Base-by-base conservation (phyloP, 2,329 filamentous ascomycete genomes). In the Colletotrichum abscissum region DNA sequence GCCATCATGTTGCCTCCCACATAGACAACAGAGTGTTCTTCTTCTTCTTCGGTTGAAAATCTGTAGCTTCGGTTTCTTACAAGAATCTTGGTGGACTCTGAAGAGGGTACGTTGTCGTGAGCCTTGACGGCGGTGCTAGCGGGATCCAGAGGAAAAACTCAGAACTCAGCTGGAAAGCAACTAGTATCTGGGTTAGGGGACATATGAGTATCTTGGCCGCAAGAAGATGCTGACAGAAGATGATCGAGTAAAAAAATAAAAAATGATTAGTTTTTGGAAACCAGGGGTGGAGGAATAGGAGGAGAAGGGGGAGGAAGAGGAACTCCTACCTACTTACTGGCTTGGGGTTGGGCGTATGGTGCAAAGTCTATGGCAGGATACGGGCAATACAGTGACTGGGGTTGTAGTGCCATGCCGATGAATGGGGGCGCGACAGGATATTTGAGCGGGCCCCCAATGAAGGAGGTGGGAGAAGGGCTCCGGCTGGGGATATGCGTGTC, bases 221-320 rank as follows among this genome's bases (percentile, higher is more conserved):
- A 26, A 24, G 24, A 9, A 3, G 59, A 33, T 30, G 16, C 24
- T 9, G 19, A 19, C 6, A 35, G 30, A 38, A 35, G 67, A 55
- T 59, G 62, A 24, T 24, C 3, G 19, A 54, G 9, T 33, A 4
- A 24, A 28, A 42, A 19, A 11, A 24, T 3, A 24, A 11, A 54
- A 38, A 33, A 33, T 4, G 19, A 11, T 26, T 26, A 42, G 19
- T 14, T 19, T 19, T 49, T 26, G 54, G 30, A 19, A 38, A 8
- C 16, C 30, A 24, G 28, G 22, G 12, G 14, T 30, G 19, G 28
- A 22, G 7, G n/a, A 49, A 9, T 33, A 33, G 33, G 33, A 33
- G 63, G 38, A 49, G 57, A 7, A 72, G 63, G 49, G 38, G 49
- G 11, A 72, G 63, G 49, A 49, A 49, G 11, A 72, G 57, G 11